Percentiles rank a stretch among this genome's conserved stretches.
Conservation (phyloP, 2,329 filamentous ascomycete species). For the Apiospora malaysiana region DNA sequence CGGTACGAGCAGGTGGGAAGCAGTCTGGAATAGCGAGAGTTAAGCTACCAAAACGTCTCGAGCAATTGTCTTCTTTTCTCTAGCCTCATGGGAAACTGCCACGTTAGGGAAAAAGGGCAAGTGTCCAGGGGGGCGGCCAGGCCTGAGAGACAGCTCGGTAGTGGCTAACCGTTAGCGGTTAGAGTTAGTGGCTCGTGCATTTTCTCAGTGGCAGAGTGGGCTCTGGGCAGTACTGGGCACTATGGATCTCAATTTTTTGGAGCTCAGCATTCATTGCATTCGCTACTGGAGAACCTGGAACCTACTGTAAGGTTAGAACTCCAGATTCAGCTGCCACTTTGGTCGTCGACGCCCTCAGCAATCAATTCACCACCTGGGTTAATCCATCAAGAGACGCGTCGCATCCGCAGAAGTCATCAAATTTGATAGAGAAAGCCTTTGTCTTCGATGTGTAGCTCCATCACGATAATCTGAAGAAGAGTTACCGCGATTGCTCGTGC, state of each 20-base stretch:
- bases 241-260: slow-evolving; percentile 18
- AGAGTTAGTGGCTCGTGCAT: neutral
- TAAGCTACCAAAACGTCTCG: slow-evolving; percentile 11
- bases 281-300: neutral
- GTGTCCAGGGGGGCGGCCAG: slow-evolving; percentile 10
- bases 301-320: too few relatives aligned
- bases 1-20: neutral
- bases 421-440: too few relatives aligned
- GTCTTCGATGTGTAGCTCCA: neutral
- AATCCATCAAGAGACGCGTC: slow-evolving; percentile 13
- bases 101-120: slow-evolving; percentile 20
- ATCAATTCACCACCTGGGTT: neutral
- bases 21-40: neutral
- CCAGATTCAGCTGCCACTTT: neutral
- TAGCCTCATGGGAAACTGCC: slow-evolving; percentile 21
- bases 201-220: neutral
- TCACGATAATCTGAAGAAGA: neutral
- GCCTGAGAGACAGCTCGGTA: neutral
- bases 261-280: neutral
- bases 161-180: neutral
- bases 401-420: neutral
- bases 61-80: slow-evolving; percentile 14
- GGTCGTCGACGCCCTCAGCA: slow-evolving; percentile 6
- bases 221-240: neutral
- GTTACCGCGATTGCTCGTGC: neutral